A percentile compares a stretch with the other conserved stretches of the same genome.
Evolutionary conservation across 2,329 filamentous ascomycete species (phyloP).

Genomic region (Colletotrichum abscissum): DNA sequence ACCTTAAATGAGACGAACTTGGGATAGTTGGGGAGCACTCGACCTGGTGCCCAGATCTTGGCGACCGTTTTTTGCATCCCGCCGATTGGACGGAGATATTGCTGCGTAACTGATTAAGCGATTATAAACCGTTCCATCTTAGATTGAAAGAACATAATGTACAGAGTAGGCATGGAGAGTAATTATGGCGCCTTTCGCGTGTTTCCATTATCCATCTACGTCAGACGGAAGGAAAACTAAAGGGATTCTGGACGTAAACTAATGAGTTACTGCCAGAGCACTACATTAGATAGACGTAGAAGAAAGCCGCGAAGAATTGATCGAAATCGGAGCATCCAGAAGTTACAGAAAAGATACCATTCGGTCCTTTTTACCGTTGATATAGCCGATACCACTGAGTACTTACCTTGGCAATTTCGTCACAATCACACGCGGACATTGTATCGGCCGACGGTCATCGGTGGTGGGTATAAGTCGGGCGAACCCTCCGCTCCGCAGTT

Average conservation of each 20-base stretch:
- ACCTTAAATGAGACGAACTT: slow-evolving; percentile 19
- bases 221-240: no score
- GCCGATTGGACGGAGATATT: slow-evolving; percentile 32
- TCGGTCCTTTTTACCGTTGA: no score
- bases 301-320: no score
- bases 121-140: slow-evolving; percentile 14
- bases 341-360: no score
- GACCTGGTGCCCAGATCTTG: not conserved
- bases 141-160: not conserved
- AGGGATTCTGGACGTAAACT: no score
- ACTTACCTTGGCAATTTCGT: no score
- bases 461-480: not conserved
- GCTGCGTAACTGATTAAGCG: slow-evolving; percentile 17
- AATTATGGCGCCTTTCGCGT: not conserved
- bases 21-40: slow-evolving; percentile 3
- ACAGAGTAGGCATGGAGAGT: not conserved
- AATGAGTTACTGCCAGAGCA: no score
- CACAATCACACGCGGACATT: not conserved
- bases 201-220: no score
- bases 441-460: not conserved
- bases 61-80: not conserved
- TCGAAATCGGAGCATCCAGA: no score
- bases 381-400: no score
- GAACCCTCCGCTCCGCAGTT: not conserved
- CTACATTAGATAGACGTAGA: no score